Base-by-base conservation (phyloP, 192 early-diverging fungal genomes). In the Coemansia sp. region DNA sequence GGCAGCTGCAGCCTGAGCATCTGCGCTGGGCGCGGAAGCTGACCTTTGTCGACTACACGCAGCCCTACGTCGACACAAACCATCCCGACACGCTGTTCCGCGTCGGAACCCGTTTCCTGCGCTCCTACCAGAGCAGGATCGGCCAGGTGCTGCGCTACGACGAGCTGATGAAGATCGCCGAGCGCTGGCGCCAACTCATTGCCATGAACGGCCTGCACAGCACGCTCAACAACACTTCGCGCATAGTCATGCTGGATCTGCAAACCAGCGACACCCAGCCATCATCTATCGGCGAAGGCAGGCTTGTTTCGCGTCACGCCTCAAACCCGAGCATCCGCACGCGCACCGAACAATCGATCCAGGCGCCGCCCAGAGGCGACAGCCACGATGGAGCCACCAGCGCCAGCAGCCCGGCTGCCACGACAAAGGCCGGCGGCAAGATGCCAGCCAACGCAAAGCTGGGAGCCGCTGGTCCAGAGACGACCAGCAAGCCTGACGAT, bases 11-110 rank as follows among this genome's bases (percentile, higher is more conserved):
- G 73, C 70, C 81, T 3, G 81, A 84, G 54, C 81, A 84, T 33
- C 53, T 84, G 68, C 72, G 81, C 34, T 84, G 81, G 81, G 73
- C 81, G 0, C 81, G 81, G 52, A 84, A 84, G 73, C 73, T 84
- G 64, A 76, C 81, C 28, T 84, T 75, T 77, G 76, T 75, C 35
- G 81, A 84, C 61, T 78, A 78, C 51, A 84, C 81, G 32, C 81
- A 84, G 65, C 81, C 81, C 9, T 84, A 84, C 15, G 81, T 78
- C 1, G 81, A 84, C 41, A 84, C 81, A 15, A 65, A 70, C 33
- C 81, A 84, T 36, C 81, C 81, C 3, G 81, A 84, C 54, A 73
- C 76, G 48, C 68, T 84, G 70, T 84, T 84, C 71, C 81, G 73
- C 70, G 73, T 84, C 9, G 81, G 81, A 54, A 75, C 73, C 48